Percentiles rank a stretch among this genome's conserved stretches.
Conservation (phyloP, 768 basidiomycete genomes). For the Calocera cornea region DNA sequence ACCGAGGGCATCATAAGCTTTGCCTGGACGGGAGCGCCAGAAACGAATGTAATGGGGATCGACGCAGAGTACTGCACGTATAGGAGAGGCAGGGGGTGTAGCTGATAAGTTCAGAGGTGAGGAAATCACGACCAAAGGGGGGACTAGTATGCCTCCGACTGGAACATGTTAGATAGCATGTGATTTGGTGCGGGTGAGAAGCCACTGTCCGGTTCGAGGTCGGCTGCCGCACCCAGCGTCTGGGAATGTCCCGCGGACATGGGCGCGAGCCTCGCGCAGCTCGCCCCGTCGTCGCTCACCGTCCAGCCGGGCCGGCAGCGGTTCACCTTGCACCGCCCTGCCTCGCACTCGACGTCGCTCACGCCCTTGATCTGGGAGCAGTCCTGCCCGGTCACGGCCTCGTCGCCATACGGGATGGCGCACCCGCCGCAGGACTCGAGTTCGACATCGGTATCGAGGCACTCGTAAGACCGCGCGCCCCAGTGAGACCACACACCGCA, state of each 20-base stretch:
- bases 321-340: background rate
- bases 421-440: conserved; percentile 12
- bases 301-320: background rate
- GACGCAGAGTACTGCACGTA: too few relatives aligned
- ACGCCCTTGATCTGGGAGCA: conserved; percentile 4
- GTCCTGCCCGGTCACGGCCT: background rate
- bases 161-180: too few relatives aligned
- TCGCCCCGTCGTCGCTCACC: background rate
- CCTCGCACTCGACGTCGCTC: background rate
- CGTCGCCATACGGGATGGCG: background rate
- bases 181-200: too few relatives aligned
- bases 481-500: conserved; percentile 1
- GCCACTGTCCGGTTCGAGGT: too few relatives aligned
- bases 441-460: conserved; percentile 7
- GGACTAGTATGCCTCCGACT: too few relatives aligned
- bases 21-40: too few relatives aligned
- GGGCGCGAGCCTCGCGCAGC: background rate
- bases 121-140: too few relatives aligned
- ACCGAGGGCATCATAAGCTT: too few relatives aligned
- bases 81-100: too few relatives aligned
- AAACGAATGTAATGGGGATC: too few relatives aligned
- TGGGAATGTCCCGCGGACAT: background rate
- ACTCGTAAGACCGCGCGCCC: conserved; percentile 5
- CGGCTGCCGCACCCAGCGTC: background rate
- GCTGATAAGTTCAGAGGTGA: too few relatives aligned